phyloP scores from a whole-genome alignment of 1,284 basidiomycete species.

The Ceratobasidium sp. region DNA sequence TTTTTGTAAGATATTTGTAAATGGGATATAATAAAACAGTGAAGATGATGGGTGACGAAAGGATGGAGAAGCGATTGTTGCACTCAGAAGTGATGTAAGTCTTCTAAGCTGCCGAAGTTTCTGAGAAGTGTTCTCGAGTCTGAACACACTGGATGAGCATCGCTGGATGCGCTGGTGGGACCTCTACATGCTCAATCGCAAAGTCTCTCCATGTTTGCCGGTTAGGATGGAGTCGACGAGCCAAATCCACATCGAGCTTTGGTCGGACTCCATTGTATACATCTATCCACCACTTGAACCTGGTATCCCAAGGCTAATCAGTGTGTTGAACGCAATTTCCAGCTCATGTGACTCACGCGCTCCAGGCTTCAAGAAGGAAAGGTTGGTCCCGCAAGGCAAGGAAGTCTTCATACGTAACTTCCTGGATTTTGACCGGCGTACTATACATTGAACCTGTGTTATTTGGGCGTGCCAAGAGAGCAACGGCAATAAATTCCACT shows the following conservation, averaged over 20 bases:
- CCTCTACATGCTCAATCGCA: slow-evolving; percentile 1
- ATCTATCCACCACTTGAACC: slow-evolving; percentile 32
- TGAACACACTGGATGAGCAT: slow-evolving; percentile 8
- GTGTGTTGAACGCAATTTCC: background rate
- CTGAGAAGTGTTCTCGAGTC: slow-evolving; percentile 1
- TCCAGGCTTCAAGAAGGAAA: slow-evolving; percentile 8
- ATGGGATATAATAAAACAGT: background rate
- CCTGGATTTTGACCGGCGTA: slow-evolving; percentile 2
- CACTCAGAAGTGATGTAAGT: background rate
- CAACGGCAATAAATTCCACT: background rate
- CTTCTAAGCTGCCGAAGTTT: background rate
- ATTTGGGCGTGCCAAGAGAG: background rate
- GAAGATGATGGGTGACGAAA: background rate
- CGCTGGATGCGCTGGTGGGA: slow-evolving; percentile 11
- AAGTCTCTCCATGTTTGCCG: slow-evolving; percentile 22
- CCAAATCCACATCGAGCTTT: background rate
- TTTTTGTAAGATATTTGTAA: background rate
- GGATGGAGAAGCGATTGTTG: background rate
- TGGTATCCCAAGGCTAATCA: background rate
- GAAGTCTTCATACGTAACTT: slow-evolving; percentile 17
- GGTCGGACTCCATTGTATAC: background rate
- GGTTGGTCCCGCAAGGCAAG: background rate
- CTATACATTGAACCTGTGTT: background rate
- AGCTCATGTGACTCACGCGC: background rate
- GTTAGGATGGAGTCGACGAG: slow-evolving; percentile 14